Percentiles rank a stretch among this genome's conserved stretches.
Evolutionary conservation across 2,329 filamentous ascomycete genomes (phyloP).

Genomic region (Trichoderma citrinoviride): DNA sequence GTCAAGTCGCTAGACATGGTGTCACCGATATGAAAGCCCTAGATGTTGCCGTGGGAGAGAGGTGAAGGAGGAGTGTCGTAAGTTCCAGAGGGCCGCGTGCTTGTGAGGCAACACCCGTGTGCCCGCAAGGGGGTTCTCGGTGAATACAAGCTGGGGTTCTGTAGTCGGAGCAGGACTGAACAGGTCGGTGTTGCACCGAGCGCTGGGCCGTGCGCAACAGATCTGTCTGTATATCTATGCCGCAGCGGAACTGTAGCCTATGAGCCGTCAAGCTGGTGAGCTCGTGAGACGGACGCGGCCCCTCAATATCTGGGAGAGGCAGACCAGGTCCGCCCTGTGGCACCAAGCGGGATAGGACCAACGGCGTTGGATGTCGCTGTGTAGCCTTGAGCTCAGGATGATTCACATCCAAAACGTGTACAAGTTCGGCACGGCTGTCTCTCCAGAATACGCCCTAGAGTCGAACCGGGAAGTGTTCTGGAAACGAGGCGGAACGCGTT

Average conservation of each 20-base stretch:
- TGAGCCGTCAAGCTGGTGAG: neutral
- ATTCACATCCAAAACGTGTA: slow-evolving; percentile 10
- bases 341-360: slow-evolving; percentile 6
- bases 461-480: slow-evolving; percentile 22
- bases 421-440: slow-evolving; percentile 15
- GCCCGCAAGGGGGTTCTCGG: slow-evolving; percentile 13
- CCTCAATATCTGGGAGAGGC: slow-evolving; percentile 5
- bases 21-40: neutral
- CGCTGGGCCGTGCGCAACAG: slow-evolving; percentile 10
- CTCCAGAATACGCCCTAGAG: slow-evolving; percentile 19
- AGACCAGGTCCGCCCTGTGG: slow-evolving; percentile 6
- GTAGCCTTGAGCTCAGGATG: slow-evolving; percentile 2
- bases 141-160: slow-evolving; percentile 21
- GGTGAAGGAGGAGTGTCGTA: neutral
- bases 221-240: neutral
- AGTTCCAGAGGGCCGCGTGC: slow-evolving; percentile 2
- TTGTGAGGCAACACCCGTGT: slow-evolving; percentile 16
- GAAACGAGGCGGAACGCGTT: slow-evolving; percentile 24
- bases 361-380: neutral
- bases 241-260: slow-evolving; percentile 1
- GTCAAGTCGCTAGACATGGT: slow-evolving; percentile 35
- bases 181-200: neutral
- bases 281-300: slow-evolving; percentile 5
- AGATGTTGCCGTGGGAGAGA: neutral
- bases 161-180: neutral